These are phyloP conservation scores for Cyberlindnera americana DNA, from an alignment of 805 yeast species.

Conservation along the genomic window DNA sequence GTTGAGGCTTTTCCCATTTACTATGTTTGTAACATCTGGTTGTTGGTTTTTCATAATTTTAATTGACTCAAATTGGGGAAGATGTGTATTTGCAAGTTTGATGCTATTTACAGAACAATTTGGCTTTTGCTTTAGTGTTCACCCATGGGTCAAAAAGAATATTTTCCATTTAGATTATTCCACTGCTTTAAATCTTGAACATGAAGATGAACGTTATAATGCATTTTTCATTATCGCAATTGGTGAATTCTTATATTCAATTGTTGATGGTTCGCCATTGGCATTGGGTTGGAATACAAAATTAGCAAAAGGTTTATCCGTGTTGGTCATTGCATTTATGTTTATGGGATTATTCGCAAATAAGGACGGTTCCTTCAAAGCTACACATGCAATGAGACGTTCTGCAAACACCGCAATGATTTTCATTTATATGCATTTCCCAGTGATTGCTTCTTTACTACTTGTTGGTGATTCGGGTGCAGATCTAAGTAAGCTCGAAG, in stretches of 20 bases:
- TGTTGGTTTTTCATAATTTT: constrained; percentile 54
- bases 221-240: constrained; percentile 61
- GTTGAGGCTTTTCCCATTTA: constrained; percentile 37
- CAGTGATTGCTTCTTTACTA: constrained; percentile 47
- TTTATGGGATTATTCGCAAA: constrained; percentile 52
- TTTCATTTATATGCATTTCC: constrained; percentile 48
- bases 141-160: constrained; percentile 42
- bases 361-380: constrained; percentile 46
- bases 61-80: constrained; percentile 38
- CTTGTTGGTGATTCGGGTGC: constrained; percentile 60
- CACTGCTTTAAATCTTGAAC: constrained; percentile 63
- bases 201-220: constrained; percentile 58
- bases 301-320: constrained; percentile 46
- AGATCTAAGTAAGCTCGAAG: constrained; percentile 37
- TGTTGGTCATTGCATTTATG: constrained; percentile 45
- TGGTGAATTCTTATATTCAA: constrained; percentile 57
- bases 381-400: constrained; percentile 53
- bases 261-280: constrained; percentile 47
- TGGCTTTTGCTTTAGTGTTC: constrained; percentile 37
- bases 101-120: constrained; percentile 40
- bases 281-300: constrained; percentile 39
- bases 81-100: constrained; percentile 42
- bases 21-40: constrained; percentile 32
- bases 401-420: constrained; percentile 41
- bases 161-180: constrained; percentile 41